These are phyloP conservation scores for Stylosanthes scabra DNA, from an alignment of 331 rosid species.

Conservation along the genomic window DNA sequence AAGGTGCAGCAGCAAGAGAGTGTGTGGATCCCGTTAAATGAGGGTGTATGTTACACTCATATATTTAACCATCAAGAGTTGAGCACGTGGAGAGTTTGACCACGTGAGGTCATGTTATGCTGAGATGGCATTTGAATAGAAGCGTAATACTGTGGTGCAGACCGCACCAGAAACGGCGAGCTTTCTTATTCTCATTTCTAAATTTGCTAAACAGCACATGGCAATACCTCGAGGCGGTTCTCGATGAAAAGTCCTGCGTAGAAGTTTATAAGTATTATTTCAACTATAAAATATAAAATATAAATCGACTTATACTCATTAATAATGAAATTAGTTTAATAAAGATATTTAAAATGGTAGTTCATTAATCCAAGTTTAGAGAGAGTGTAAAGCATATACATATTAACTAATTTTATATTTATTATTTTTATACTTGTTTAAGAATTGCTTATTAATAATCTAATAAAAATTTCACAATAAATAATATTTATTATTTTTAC, in stretches of 20 bases:
- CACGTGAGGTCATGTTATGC: constrained; percentile 28
- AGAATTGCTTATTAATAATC: too few relatives aligned
- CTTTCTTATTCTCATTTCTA: neutral
- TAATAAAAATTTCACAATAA: too few relatives aligned
- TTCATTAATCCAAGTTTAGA: too few relatives aligned
- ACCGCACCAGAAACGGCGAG: neutral
- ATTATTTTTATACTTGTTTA: too few relatives aligned
- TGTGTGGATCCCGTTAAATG: neutral
- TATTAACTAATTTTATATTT: too few relatives aligned
- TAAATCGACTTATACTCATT: too few relatives aligned
- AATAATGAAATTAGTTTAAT: too few relatives aligned
- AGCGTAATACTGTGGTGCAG: neutral
- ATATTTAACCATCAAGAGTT: neutral
- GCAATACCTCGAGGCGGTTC: neutral
- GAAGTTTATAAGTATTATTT: too few relatives aligned
- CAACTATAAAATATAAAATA: too few relatives aligned
- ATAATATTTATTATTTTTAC: too few relatives aligned
- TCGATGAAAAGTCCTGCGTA: neutral
- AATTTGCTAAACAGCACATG: neutral
- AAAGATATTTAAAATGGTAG: too few relatives aligned
- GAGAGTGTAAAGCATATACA: too few relatives aligned
- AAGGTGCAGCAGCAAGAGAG: neutral
- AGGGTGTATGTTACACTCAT: neutral
- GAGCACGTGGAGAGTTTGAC: neutral
- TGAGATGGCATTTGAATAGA: neutral